These are phyloP conservation scores for Ampelomyces quisqualis DNA, from an alignment of 2,329 filamentous ascomycete genomes.

Conservation along the genomic window DNA sequence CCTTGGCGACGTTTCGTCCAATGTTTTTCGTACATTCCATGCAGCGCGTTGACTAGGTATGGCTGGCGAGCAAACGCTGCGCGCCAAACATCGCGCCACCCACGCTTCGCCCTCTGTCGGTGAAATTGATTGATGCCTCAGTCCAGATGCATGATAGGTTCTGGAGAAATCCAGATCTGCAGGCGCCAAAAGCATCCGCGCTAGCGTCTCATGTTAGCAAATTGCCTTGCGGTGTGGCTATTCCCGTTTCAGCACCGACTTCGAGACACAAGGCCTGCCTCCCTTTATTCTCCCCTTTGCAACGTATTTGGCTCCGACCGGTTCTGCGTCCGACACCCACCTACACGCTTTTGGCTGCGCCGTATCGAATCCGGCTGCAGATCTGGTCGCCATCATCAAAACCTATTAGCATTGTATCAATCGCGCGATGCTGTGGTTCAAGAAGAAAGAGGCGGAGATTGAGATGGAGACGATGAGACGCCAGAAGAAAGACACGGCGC, in stretches of 20 bases:
- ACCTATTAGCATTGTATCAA: not conserved
- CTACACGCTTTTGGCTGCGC: conserved; percentile 5
- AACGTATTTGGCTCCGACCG: conserved; percentile 5
- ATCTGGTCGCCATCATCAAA: not conserved
- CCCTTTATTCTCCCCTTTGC: conserved; percentile 10
- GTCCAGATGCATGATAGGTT: conserved; percentile 21
- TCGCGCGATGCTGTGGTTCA: conserved; percentile 20
- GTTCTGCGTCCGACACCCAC: conserved; percentile 3
- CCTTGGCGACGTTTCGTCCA: not conserved
- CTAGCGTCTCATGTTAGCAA: conserved; percentile 30
- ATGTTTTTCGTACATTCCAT: not conserved
- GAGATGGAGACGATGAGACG: conserved; percentile 32
- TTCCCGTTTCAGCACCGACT: conserved; percentile 29
- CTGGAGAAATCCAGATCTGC: conserved; percentile 9
- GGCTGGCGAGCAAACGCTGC: conserved; percentile 5
- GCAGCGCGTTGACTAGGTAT: not conserved
- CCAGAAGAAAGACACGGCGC: conserved; percentile 20
- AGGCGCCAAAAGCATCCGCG: conserved; percentile 24
- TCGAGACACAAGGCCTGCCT: conserved; percentile 21
- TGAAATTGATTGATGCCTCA: conserved; percentile 7
- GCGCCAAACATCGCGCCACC: conserved; percentile 10
- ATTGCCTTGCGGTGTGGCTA: conserved; percentile 18
- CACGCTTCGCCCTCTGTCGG: not conserved
- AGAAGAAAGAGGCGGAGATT: conserved; percentile 30
- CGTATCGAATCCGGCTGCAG: too few species aligned